Base-by-base conservation (phyloP, 768 basidiomycete genomes). In the Kwoniella sp. region DNA sequence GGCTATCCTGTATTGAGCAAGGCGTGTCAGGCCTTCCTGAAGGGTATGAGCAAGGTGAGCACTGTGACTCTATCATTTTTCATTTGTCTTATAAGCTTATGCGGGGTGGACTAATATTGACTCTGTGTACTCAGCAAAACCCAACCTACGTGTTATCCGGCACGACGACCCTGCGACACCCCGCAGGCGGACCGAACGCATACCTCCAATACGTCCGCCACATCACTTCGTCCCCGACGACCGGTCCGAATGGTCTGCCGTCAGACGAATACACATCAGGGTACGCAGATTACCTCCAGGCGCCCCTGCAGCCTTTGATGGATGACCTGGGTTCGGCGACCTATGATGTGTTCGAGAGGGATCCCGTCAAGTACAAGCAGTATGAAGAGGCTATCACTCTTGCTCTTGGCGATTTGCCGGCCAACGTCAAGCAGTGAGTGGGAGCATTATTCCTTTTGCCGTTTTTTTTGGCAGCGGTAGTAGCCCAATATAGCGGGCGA, bases 1-100 rank as follows among this genome's bases (percentile, higher is more conserved):
- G 95, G 93, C 2, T 99, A 96, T 79, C 96, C 96, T 0, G 96
- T 99, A 5, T 86, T 99, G 20, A 90, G 92, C 13, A 98, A 97
- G 81, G 88, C 88, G 11, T 90, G 92, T 1, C 96, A 99, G 73
- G 85, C 86, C 0, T 97, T 99, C 83, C 86, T 98, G 60, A 88
- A 89, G 66, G 88, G 92, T 66, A 88, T 90, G 82, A 65, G 70
- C 47, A 77, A 76, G 67, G 79, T 78, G 53, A 55, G 73, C 55
- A 17, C 2, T 9, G n/a, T 8, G 52, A 53, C n/a, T n/a, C n/a
- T n/a, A n/a, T n/a, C n/a, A n/a, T n/a, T n/a, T n/a, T 45, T n/a
- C 9, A 45, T 45, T 45, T 50, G 48, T 8, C 48, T n/a, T 9
- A 23, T 5, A 8, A 50, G n/a, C n/a, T n/a, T n/a, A n/a, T n/a